phyloP scores from a whole-genome alignment of 305 asterid species.

The Fraxinus sp. region DNA sequence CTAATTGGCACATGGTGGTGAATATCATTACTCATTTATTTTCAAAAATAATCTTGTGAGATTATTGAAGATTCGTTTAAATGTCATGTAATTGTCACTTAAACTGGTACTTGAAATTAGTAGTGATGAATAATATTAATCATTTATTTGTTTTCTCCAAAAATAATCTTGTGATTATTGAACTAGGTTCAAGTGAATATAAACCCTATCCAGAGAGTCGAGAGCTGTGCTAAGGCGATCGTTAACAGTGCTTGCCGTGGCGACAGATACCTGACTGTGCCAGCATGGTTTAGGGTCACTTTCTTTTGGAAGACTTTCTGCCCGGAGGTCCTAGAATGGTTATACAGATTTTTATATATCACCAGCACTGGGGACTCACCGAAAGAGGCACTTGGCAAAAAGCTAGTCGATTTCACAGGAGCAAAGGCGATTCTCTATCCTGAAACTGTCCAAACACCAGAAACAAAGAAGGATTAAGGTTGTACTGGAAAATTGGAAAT shows the following conservation, averaged over 20 bases:
- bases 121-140: no score
- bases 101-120: no score
- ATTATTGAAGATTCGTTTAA: no score
- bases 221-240: conserved; percentile 53
- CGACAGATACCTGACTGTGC: conserved; percentile 61
- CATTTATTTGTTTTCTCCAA: background rate
- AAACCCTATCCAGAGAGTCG: conserved; percentile 43
- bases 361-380: conserved; percentile 27
- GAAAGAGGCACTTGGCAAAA: conserved; percentile 47
- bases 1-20: no score
- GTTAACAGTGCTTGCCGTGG: conserved; percentile 57
- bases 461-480: conserved; percentile 37
- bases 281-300: conserved; percentile 53
- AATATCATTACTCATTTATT: no score
- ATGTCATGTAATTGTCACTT: no score
- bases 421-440: conserved; percentile 53
- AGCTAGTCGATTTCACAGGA: conserved; percentile 47
- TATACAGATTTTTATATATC: conserved; percentile 37
- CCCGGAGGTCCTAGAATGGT: conserved; percentile 64
- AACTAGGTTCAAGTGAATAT: conserved; percentile 49
- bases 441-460: conserved; percentile 30
- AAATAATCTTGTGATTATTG: background rate
- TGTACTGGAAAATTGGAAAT: background rate
- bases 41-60: no score
- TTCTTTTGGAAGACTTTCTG: conserved; percentile 50